A percentile compares a stretch with the other conserved stretches of the same genome.
Evolutionary conservation across 2,329 filamentous ascomycete genomes (phyloP).

Genomic region (Alternaria angustiovoidea): DNA sequence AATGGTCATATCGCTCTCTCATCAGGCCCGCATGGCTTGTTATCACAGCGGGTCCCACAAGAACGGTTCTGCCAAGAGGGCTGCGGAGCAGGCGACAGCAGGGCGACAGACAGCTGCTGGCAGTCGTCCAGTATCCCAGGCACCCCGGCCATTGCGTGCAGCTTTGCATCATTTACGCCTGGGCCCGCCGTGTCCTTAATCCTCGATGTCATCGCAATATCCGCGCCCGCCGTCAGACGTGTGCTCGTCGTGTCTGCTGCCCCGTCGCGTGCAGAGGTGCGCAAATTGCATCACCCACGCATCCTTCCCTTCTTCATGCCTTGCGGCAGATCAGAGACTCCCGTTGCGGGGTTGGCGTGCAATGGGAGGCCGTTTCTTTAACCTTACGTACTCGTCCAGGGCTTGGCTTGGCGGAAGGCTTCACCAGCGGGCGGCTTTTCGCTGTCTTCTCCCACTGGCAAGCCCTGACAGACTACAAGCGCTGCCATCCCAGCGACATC

Average conservation of each 20-base stretch:
- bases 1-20: slow-evolving; percentile 46
- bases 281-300: no score
- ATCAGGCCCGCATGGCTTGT: slow-evolving; percentile 40
- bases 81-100: slow-evolving; percentile 35
- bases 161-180: slow-evolving; percentile 32
- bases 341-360: slow-evolving; percentile 26
- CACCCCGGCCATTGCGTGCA: slow-evolving; percentile 26
- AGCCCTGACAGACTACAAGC: slow-evolving; percentile 27
- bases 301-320: background rate
- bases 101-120: slow-evolving; percentile 25
- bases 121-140: slow-evolving; percentile 12
- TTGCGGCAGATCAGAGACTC: slow-evolving; percentile 22
- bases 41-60: slow-evolving; percentile 42
- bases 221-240: slow-evolving; percentile 26
- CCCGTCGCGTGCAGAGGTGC: slow-evolving; percentile 11
- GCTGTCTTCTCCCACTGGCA: slow-evolving; percentile 29
- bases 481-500: slow-evolving; percentile 17
- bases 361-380: slow-evolving; percentile 18
- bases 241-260: slow-evolving; percentile 18
- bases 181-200: slow-evolving; percentile 20
- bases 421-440: slow-evolving; percentile 34
- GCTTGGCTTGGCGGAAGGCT: slow-evolving; percentile 31
- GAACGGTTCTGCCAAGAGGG: slow-evolving; percentile 41
- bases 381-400: slow-evolving; percentile 21
- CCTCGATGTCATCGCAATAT: slow-evolving; percentile 41